Base-by-base conservation (phyloP, 129 eudicot genomes). In the Escallonia rubra region DNA sequence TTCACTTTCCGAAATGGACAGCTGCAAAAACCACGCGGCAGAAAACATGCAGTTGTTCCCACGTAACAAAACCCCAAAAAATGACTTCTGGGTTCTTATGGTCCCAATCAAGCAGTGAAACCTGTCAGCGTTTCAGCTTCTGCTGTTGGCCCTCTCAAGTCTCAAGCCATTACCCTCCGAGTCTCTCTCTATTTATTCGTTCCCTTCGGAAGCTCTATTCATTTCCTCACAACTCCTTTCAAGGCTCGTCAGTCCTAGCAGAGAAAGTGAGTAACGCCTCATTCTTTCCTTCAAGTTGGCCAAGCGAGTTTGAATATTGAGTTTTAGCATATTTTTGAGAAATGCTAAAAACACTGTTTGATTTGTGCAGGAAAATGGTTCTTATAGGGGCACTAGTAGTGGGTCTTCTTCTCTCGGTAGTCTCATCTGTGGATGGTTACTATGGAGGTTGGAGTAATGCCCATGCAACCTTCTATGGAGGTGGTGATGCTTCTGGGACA, bases 401-500 rank as follows among this genome's bases (percentile, higher is more conserved):
- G 45, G 77, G 66, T 41, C 1, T 23, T n/a, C 65, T 64, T 11
- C 77, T 73, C 52, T 73, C 71, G 23, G 23, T 73, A 7, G 13
- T 73, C 50, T 43, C 63, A 38, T 60, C 67, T n/a, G 71, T 46
- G 49, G 42, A 73, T 5, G 77, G 71, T 57, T 44, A 64, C 47
- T 57, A 55, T 46, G 44, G 57, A 10, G 77, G 77, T 38, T 73
- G 77, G 77, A 54, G 56, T 8, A 57, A 73, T 46, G 77, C 77
- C 39, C 77, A 73, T 65, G 77, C 77, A 12, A 73, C 77, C 6
- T 73, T 73, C 51, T 73, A 73, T 46, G 77, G 77, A 7, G 77
- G 77, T 3, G 77, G 77, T 56, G 77, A 73, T 57, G 77, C 77
- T 57, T 73, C 77, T 39, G 77, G 77, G 10, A 73, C 77, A 44